phyloP scores from a whole-genome alignment of 306 rosid genomes.

The Mimosa bimucronata region DNA sequence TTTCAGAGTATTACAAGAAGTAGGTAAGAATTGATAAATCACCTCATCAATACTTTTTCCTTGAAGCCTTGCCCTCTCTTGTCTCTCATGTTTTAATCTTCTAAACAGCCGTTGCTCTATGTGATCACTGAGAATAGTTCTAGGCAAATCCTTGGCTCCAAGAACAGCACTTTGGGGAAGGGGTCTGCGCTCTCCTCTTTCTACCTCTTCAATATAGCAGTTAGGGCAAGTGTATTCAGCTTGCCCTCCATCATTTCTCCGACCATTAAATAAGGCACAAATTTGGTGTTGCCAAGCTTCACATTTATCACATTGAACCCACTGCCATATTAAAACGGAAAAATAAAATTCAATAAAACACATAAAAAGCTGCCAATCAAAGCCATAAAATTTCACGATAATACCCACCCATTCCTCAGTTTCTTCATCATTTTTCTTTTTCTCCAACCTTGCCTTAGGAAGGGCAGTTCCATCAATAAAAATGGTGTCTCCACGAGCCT shows the following conservation, averaged over 20 bases:
- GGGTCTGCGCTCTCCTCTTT: slow-evolving; percentile 94
- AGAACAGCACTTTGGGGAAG: slow-evolving; percentile 98
- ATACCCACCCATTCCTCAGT: slow-evolving; percentile 91
- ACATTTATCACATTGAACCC: slow-evolving; percentile 99
- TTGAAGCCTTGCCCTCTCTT: slow-evolving; percentile 81
- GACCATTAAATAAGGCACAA: slow-evolving; percentile 95
- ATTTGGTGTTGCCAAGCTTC: slow-evolving; percentile 99
- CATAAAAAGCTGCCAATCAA: slow-evolving; percentile 32
- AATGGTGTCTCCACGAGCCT: slow-evolving; percentile 87
- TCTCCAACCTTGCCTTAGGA: slow-evolving; percentile 82
- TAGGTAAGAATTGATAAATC: slow-evolving; percentile 23
- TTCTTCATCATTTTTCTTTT: slow-evolving; percentile 98
- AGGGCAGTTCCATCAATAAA: slow-evolving; percentile 80
- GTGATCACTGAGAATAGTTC: slow-evolving; percentile 89
- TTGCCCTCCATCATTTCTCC: slow-evolving; percentile 97
- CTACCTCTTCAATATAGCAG: slow-evolving; percentile 85
- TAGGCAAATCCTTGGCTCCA: slow-evolving; percentile 97
- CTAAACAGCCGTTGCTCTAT: slow-evolving; percentile 78
- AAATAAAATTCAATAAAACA: slow-evolving; percentile 30
- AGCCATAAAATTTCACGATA: slow-evolving; percentile 17
- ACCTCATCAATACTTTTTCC: slow-evolving; percentile 94
- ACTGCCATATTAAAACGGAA: slow-evolving; percentile 52
- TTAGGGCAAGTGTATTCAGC: slow-evolving; percentile 98
- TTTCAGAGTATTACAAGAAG: background rate
- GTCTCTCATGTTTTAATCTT: slow-evolving; percentile 73